These are phyloP conservation scores for Juglanconis oblonga DNA, from an alignment of 2,329 filamentous ascomycete genomes.

Conservation along the genomic window DNA sequence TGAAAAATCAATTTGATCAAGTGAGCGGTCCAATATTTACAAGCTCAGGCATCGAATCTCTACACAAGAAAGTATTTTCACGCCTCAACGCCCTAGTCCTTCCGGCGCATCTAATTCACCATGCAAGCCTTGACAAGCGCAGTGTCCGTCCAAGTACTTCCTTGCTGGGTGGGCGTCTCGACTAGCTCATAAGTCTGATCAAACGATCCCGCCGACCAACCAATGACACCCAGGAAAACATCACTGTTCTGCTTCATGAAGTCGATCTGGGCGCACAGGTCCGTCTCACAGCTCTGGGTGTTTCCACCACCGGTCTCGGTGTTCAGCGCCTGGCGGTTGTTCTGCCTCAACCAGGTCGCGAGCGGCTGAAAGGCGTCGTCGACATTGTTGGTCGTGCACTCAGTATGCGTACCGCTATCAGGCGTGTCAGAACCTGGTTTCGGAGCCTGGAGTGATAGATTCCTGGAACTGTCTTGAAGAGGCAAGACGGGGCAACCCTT, in stretches of 20 bases:
- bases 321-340: constrained; percentile 30
- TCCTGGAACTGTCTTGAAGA: too few relatives aligned
- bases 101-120: background rate
- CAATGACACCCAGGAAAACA: constrained; percentile 27
- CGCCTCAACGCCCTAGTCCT: background rate
- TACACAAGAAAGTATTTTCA: background rate
- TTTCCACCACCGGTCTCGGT: constrained; percentile 36
- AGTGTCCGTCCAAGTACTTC: constrained; percentile 19
- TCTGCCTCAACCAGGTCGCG: constrained; percentile 30
- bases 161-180: constrained; percentile 26
- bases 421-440: too few relatives aligned
- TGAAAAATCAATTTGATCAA: background rate
- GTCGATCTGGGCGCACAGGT: constrained; percentile 29
- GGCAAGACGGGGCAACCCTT: too few relatives aligned
- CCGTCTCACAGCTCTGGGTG: constrained; percentile 29
- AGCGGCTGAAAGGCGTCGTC: constrained; percentile 29
- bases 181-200: constrained; percentile 25
- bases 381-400: constrained; percentile 49
- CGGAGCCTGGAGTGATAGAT: too few relatives aligned
- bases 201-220: constrained; percentile 28
- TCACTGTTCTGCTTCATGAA: constrained; percentile 30
- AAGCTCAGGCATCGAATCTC: background rate
- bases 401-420: constrained; percentile 41
- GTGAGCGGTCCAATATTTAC: background rate
- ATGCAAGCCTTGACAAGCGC: constrained; percentile 24